phyloP scores from a whole-genome alignment of 306 rosid species.

The Acacia crassicarpa region DNA sequence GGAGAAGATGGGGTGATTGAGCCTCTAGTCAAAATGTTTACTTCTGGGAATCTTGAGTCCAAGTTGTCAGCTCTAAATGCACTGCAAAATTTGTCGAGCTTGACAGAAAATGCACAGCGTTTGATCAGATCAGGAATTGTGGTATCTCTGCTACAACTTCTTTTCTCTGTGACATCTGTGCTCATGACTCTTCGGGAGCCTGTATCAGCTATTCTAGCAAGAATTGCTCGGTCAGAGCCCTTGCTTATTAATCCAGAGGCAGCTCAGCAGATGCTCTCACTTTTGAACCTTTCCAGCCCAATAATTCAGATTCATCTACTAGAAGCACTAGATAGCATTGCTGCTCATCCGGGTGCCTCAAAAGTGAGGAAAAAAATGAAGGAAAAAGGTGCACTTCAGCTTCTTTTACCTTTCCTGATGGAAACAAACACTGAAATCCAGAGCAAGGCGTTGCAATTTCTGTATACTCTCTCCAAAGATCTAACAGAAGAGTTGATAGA shows the following conservation, averaged over 20 bases:
- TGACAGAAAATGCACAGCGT: constrained; percentile 63
- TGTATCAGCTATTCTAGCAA: constrained; percentile 84
- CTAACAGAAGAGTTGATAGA: constrained; percentile 66
- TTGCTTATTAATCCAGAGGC: constrained; percentile 58
- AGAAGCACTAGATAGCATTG: constrained; percentile 79
- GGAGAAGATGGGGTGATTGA: constrained; percentile 86
- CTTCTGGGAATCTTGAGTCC: constrained; percentile 79
- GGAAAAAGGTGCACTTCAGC: constrained; percentile 78
- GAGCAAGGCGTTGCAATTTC: constrained; percentile 51
- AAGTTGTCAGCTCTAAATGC: constrained; percentile 86
- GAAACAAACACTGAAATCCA: constrained; percentile 60
- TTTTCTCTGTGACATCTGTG: constrained; percentile 89
- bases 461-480: constrained; percentile 73
- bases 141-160: constrained; percentile 72
- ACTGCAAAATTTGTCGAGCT: constrained; percentile 67
- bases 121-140: constrained; percentile 68
- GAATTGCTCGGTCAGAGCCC: constrained; percentile 74
- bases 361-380: constrained; percentile 69
- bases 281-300: constrained; percentile 81
- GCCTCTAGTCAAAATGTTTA: constrained; percentile 72
- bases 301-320: constrained; percentile 70
- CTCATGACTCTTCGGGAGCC: constrained; percentile 94
- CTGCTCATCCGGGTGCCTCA: constrained; percentile 65
- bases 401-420: constrained; percentile 67
- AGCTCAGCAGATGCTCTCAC: constrained; percentile 87